phyloP scores from a whole-genome alignment of 2,329 filamentous ascomycete genomes.

The Colletotrichum sidae region DNA sequence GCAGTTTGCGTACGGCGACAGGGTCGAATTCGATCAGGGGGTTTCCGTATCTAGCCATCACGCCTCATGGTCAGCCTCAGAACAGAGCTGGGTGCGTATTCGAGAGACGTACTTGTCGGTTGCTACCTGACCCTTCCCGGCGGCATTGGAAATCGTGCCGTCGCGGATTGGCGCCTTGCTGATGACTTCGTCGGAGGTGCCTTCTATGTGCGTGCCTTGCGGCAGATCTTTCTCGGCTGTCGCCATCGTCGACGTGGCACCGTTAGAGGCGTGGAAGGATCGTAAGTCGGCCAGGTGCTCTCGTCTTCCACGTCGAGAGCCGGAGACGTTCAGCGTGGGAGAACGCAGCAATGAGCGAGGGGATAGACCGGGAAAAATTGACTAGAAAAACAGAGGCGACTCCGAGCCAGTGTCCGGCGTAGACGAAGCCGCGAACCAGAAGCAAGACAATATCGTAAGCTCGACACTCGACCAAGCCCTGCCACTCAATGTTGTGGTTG shows the following conservation, averaged over 20 bases:
- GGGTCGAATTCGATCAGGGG: slow-evolving; percentile 66
- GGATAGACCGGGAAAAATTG: no score
- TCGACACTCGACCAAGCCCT: no score
- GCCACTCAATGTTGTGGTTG: no score
- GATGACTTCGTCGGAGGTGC: slow-evolving; percentile 27
- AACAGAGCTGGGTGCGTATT: rapidly evolving
- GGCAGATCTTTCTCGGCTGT: slow-evolving; percentile 27
- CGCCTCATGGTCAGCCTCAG: neutral
- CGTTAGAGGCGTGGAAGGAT: neutral
- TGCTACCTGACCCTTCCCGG: slow-evolving; percentile 56
- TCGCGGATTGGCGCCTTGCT: slow-evolving; percentile 21
- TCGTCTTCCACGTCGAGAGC: no score
- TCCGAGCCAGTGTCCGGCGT: no score
- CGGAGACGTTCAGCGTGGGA: no score
- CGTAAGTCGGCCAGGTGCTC: neutral
- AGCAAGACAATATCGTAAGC: no score
- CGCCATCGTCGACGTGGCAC: slow-evolving; percentile 14
- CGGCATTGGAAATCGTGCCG: slow-evolving; percentile 44
- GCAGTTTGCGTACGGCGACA: slow-evolving; percentile 66
- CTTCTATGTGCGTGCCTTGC: slow-evolving; percentile 22
- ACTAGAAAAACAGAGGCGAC: no score
- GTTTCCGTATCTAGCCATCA: slow-evolving; percentile 55
- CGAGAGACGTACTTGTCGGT: slow-evolving; percentile 55
- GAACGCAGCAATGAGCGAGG: no score
- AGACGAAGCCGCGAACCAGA: no score